Conservation (phyloP, 2,329 filamentous ascomycete species). For the Fusarium sterilihyphosum region DNA sequence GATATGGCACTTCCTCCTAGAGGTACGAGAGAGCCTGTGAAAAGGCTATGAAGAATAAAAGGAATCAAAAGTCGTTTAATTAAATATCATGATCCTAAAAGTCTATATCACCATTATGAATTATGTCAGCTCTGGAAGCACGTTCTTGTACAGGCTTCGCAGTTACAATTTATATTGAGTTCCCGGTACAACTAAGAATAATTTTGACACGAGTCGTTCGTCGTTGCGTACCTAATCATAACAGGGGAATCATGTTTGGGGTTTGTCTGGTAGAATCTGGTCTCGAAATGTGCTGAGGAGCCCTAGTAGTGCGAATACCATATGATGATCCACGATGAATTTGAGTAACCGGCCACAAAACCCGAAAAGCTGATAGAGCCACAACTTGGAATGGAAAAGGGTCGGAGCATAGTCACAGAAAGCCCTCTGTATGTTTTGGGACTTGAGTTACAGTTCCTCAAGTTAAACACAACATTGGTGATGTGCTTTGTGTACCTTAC, state of each 20-base stretch:
- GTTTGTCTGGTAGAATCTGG: background rate
- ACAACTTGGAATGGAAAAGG: background rate
- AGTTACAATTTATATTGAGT: background rate
- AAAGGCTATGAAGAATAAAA: slow-evolving; percentile 42
- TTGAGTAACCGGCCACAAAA: background rate
- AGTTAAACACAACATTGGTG: background rate
- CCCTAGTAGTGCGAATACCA: background rate
- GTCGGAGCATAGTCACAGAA: background rate
- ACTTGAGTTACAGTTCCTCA: background rate
- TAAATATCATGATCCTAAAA: slow-evolving; percentile 25
- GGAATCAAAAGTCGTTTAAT: slow-evolving; percentile 41
- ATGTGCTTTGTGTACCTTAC: background rate
- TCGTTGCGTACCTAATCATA: background rate
- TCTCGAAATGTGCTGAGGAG: background rate
- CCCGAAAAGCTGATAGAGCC: background rate
- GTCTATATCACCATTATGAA: background rate
- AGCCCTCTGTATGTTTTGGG: background rate
- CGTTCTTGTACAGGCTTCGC: background rate
- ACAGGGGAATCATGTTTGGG: background rate
- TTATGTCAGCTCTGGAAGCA: background rate
- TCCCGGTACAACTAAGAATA: background rate
- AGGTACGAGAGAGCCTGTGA: slow-evolving; percentile 35
- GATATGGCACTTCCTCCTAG: slow-evolving; percentile 40
- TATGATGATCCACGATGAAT: background rate
- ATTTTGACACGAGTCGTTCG: background rate